A percentile compares a stretch with the other conserved stretches of the same genome.
These are phyloP conservation scores for Colletotrichum liaoningense DNA, from an alignment of 2,329 filamentous ascomycete genomes.

Conservation along the genomic window DNA sequence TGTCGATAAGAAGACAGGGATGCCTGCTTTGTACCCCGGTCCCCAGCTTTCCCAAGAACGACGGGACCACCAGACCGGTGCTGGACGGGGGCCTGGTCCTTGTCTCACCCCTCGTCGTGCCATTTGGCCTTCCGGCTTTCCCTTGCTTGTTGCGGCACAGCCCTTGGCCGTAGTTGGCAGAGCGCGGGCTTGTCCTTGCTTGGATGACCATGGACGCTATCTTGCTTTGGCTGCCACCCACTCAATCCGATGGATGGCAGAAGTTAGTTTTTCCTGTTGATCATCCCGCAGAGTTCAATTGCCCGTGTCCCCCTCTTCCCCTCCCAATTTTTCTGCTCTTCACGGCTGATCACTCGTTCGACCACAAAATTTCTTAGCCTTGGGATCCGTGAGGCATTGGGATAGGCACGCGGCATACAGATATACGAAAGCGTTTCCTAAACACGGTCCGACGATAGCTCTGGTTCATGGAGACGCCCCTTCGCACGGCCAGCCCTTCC, in stretches of 20 bases:
- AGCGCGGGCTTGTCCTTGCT: conserved; percentile 25
- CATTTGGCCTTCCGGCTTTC: conserved; percentile 32
- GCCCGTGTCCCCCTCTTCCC: conserved; percentile 6
- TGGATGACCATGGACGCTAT: conserved; percentile 21
- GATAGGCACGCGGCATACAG: neutral
- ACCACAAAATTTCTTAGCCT: neutral
- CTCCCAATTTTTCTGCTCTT: neutral
- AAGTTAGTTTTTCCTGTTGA: conserved; percentile 28
- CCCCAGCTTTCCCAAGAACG: conserved; percentile 34
- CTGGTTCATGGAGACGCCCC: conserved; percentile 23
- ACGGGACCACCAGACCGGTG: conserved; percentile 30
- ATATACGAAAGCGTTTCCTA: neutral
- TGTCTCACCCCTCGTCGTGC: conserved; percentile 31
- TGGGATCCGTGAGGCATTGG: neutral
- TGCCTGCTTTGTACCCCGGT: conserved; percentile 20
- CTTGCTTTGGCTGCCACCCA: conserved; percentile 24
- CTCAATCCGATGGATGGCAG: conserved; percentile 25
- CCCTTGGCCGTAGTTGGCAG: conserved; percentile 14
- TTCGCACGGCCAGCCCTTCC: conserved; percentile 16
- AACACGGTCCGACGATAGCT: conserved; percentile 15
- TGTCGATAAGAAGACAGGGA: conserved; percentile 19
- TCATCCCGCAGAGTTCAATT: conserved; percentile 22
- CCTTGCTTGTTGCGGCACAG: conserved; percentile 36
- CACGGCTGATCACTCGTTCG: conserved; percentile 12
- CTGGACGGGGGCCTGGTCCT: conserved; percentile 28